These are phyloP conservation scores for Pistacia vera DNA, from an alignment of 345 rosid species.

Conservation along the genomic window DNA sequence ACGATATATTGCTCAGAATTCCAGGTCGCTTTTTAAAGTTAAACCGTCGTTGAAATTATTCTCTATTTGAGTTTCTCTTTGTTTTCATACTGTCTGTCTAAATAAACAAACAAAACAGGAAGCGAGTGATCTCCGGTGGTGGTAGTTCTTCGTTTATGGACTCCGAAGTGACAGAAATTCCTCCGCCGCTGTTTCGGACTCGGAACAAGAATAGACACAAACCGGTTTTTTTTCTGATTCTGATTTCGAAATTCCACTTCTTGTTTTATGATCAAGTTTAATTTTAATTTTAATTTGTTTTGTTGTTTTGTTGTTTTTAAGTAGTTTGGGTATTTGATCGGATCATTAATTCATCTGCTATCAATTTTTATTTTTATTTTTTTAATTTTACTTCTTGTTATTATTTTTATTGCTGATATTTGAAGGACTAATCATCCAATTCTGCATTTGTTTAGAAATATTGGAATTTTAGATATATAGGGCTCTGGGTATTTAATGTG, in stretches of 20 bases:
- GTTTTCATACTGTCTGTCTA: slow-evolving; percentile 19
- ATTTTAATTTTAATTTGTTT: neutral
- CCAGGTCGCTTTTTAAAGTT: slow-evolving; percentile 19
- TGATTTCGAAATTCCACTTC: neutral
- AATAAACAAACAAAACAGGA: slow-evolving; percentile 36
- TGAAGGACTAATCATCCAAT: neutral
- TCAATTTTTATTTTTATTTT: neutral
- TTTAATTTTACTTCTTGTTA: neutral
- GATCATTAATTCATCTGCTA: neutral
- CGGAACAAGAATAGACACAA: slow-evolving; percentile 34
- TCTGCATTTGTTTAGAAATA: neutral
- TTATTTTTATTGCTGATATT: neutral
- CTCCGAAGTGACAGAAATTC: slow-evolving; percentile 66
- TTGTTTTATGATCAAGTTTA: neutral
- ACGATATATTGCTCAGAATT: slow-evolving; percentile 15
- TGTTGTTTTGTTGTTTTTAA: neutral
- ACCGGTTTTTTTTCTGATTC: slow-evolving; percentile 42
- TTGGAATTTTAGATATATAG: neutral
- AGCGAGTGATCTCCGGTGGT: slow-evolving; percentile 21
- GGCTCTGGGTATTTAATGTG: neutral
- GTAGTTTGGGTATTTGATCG: neutral
- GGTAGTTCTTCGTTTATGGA: slow-evolving; percentile 48
- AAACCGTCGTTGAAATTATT: neutral
- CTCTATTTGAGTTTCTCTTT: neutral
- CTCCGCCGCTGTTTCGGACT: slow-evolving; percentile 46